A percentile compares a stretch with the other conserved stretches of the same genome.
Conservation (phyloP, 1,284 basidiomycete genomes). For the Microstroma glucosiphilum region DNA sequence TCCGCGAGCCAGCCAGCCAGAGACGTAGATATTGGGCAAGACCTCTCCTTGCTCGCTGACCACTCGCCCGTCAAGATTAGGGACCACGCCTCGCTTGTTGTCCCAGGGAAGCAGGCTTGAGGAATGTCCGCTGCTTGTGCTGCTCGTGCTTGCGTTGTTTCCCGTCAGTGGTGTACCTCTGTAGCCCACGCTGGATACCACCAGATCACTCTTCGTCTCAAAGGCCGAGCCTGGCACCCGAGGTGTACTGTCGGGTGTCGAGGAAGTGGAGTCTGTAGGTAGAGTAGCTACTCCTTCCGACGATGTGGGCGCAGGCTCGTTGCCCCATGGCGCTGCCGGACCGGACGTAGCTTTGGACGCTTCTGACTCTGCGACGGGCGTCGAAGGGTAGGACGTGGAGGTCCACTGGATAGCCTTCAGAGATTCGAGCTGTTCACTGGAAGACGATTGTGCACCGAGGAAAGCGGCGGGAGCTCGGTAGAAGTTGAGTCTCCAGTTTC, state of each 20-base stretch:
- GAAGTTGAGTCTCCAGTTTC: slow-evolving; percentile 39
- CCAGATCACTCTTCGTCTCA: slow-evolving; percentile 64
- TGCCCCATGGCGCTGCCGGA: slow-evolving; percentile 8
- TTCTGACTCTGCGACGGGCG: neutral
- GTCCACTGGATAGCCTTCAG: slow-evolving; percentile 4
- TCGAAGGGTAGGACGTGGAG: neutral
- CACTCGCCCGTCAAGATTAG: slow-evolving; percentile 23
- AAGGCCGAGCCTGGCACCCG: slow-evolving; percentile 33
- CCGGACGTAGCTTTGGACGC: slow-evolving; percentile 6
- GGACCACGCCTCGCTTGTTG: slow-evolving; percentile 14
- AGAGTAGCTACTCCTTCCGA: neutral
- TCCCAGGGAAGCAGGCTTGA: slow-evolving; percentile 18
- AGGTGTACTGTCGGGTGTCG: neutral
- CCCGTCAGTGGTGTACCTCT: slow-evolving; percentile 60
- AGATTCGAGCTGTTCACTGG: slow-evolving; percentile 3
- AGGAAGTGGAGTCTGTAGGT: neutral
- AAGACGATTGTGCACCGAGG: slow-evolving; percentile 8
- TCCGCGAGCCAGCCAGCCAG: slow-evolving; percentile 88
- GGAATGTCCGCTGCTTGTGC: neutral
- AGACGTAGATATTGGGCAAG: slow-evolving; percentile 63
- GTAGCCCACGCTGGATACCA: slow-evolving; percentile 85
- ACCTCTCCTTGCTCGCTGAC: slow-evolving; percentile 6
- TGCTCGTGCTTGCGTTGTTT: neutral
- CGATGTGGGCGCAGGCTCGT: slow-evolving; percentile 5
- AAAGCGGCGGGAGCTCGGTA: slow-evolving; percentile 38